Percentiles rank a stretch among this genome's conserved stretches.
Conservation (phyloP, 768 basidiomycete genomes). For the Hebeloma cylindrosporum region DNA sequence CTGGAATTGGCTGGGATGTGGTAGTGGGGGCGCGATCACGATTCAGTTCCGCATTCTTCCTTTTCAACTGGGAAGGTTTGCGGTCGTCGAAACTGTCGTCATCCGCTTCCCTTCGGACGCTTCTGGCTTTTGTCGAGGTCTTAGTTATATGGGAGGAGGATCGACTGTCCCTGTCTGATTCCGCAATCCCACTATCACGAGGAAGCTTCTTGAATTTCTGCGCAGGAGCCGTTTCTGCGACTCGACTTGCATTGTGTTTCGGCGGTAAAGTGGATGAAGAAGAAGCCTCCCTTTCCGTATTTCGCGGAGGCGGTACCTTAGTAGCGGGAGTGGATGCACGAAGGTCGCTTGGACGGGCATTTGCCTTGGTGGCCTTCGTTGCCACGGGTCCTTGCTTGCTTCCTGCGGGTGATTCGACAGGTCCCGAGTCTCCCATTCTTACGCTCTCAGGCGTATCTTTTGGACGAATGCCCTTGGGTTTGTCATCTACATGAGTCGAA, state of each 20-base stretch:
- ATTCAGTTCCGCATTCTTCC: constrained; percentile 14
- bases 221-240: neutral
- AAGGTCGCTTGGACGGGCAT: neutral
- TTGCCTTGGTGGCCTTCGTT: neutral
- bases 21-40: constrained; percentile 6
- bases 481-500: neutral
- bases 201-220: neutral
- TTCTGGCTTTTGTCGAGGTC: constrained; percentile 4
- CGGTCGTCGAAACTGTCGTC: neutral
- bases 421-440: neutral
- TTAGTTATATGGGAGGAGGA: neutral
- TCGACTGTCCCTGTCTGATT: no score
- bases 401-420: neutral
- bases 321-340: neutral
- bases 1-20: neutral
- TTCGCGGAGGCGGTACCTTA: no score
- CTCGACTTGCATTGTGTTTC: neutral
- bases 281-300: neutral
- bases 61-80: constrained; percentile 7
- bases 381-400: no score
- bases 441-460: constrained; percentile 2
- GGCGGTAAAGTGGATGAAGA: neutral
- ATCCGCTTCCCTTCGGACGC: neutral
- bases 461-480: neutral
- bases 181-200: no score